Evolutionary conservation across 169 alveolate genomes (phyloP).

Genomic region (Ophryocystis elektroscirrha): DNA sequence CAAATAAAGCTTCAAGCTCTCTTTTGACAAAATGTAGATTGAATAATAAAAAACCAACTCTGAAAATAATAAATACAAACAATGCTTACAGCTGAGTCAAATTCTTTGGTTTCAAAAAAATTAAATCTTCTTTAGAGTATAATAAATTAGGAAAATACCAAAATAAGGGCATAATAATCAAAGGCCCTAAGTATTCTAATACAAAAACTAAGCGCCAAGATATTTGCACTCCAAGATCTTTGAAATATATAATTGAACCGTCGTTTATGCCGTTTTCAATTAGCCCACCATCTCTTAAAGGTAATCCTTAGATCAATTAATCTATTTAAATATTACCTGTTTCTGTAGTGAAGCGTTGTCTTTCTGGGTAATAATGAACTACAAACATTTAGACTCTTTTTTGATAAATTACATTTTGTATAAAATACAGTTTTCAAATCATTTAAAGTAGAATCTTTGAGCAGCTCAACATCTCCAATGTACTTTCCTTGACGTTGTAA

Average conservation of each 20-base stretch:
- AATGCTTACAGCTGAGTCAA: too few species aligned
- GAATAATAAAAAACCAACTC: conserved; percentile 52
- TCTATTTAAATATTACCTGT: conserved; percentile 1
- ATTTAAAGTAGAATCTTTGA: conserved; percentile 15
- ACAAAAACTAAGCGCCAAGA: conserved; percentile 83
- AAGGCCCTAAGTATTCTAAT: conserved; percentile 90
- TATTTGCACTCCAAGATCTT: conserved; percentile 43
- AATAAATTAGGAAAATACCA: conserved; percentile 32
- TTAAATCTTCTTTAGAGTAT: conserved; percentile 1
- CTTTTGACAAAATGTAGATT: conserved; percentile 79
- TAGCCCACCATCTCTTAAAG: conserved; percentile 7
- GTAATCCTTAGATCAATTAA: conserved; percentile 1
- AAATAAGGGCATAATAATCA: conserved; percentile 64
- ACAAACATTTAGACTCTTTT: conserved; percentile 5
- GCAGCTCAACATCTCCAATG: conserved; percentile 13
- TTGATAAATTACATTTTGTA: conserved; percentile 24
- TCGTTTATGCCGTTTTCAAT: conserved; percentile 3
- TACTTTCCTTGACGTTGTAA: conserved; percentile 17
- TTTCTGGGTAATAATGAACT: conserved; percentile 21
- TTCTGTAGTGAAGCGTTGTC: conserved; percentile 16
- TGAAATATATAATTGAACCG: conserved; percentile 1
- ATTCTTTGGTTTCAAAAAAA: conserved; percentile 7
- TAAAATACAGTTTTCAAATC: conserved; percentile 27
- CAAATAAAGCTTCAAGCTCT: conserved; percentile 80
- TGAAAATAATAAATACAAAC: conserved; percentile 10